Evolutionary conservation across 1,284 basidiomycete genomes (phyloP).

Genomic region (Irpex sp.): DNA sequence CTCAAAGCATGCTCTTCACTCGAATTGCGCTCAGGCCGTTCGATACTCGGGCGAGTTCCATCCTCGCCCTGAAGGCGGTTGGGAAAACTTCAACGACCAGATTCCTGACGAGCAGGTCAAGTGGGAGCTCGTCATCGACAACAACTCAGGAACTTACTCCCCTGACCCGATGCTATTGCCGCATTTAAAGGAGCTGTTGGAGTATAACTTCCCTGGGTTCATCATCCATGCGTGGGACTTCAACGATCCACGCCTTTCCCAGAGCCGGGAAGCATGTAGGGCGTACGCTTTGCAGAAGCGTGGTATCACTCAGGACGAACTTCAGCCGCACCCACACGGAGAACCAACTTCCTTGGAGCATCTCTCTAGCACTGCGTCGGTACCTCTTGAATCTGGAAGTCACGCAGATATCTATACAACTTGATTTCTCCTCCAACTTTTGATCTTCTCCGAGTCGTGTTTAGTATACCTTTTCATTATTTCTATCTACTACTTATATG

Average conservation of each 20-base stretch:
- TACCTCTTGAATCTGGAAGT: not conserved
- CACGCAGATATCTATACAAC: not conserved
- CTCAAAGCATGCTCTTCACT: conserved; percentile 55
- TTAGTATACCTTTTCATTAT: not conserved
- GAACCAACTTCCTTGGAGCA: conserved; percentile 33
- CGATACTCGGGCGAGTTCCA: conserved; percentile 77
- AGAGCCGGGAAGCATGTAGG: conserved; percentile 62
- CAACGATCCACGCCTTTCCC: conserved; percentile 53
- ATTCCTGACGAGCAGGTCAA: conserved; percentile 46
- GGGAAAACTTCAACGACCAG: conserved; percentile 57
- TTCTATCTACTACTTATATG: not conserved
- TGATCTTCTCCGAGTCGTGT: not conserved
- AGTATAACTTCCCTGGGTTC: conserved; percentile 70
- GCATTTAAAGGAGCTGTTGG: conserved; percentile 49
- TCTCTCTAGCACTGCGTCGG: not conserved
- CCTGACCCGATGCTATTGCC: conserved; percentile 58
- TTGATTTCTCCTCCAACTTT: not conserved
- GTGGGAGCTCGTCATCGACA: conserved; percentile 77
- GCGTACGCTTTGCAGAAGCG: conserved; percentile 56
- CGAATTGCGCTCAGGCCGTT: conserved; percentile 44
- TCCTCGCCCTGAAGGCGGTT: conserved; percentile 66
- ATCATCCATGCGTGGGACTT: conserved; percentile 51
- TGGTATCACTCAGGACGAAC: conserved; percentile 51
- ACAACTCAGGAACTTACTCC: conserved; percentile 74
- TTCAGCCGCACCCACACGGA: conserved; percentile 54